These are phyloP conservation scores for Protomyces lactucae-debilis DNA, from an alignment of 1,139 yeast genomes.

Conservation along the genomic window DNA sequence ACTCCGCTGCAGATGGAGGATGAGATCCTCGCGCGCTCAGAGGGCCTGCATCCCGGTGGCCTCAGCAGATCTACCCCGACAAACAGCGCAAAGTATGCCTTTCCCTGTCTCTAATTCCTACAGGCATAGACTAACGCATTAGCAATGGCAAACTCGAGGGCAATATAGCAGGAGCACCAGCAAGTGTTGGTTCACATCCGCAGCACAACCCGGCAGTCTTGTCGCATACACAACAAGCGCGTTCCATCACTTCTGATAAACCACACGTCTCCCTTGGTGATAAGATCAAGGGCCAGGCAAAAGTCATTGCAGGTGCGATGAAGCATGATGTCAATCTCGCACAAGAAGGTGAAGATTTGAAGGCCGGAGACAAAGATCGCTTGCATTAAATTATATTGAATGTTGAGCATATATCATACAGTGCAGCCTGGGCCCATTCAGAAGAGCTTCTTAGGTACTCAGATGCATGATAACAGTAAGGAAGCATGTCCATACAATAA, in stretches of 20 bases:
- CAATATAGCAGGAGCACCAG: background rate
- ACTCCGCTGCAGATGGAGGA: background rate
- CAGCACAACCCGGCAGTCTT: background rate
- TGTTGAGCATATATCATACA: background rate
- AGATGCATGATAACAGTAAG: background rate
- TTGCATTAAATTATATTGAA: constrained; percentile 3
- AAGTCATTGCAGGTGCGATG: constrained; percentile 19
- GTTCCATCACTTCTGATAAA: background rate
- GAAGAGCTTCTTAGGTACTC: background rate
- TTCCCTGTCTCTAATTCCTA: background rate
- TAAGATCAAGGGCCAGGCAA: constrained; percentile 24
- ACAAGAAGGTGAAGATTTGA: constrained; percentile 20
- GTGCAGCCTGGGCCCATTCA: no score
- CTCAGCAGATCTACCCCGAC: constrained; percentile 8
- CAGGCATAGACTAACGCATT: background rate
- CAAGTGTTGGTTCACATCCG: background rate
- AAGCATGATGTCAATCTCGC: constrained; percentile 22
- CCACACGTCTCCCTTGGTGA: constrained; percentile 21
- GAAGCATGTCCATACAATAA: constrained; percentile 12
- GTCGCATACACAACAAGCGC: background rate
- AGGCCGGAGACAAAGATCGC: constrained; percentile 15
- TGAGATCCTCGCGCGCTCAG: constrained; percentile 8
- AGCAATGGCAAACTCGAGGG: background rate
- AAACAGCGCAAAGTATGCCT: background rate
- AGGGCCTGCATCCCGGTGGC: constrained; percentile 17